Conservation (phyloP, 1,139 yeast species). For the Magnusiomyces ingens region DNA sequence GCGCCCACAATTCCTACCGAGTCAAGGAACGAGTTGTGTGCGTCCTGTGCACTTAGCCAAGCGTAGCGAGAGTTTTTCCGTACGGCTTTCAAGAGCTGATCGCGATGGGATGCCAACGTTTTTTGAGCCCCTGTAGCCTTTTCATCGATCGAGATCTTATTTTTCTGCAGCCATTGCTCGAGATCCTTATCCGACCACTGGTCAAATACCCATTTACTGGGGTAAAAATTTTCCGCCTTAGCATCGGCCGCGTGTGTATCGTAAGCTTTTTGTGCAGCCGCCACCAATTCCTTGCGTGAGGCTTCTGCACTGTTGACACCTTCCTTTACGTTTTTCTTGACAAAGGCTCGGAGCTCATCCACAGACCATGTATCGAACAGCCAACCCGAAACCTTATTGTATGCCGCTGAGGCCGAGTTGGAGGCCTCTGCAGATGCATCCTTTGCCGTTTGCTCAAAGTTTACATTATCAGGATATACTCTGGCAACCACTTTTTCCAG, state of each 20-base stretch:
- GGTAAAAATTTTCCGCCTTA: slow-evolving; percentile 3
- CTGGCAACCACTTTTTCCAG: not conserved
- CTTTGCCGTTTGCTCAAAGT: not conserved
- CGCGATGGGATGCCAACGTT: not conserved
- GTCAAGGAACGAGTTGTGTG: not conserved
- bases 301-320: not conserved
- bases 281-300: slow-evolving; percentile 4
- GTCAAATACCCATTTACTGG: slow-evolving; percentile 8
- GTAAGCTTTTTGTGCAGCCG: slow-evolving; percentile 1
- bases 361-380: slow-evolving; percentile 6
- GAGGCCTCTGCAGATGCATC: not conserved
- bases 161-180: slow-evolving; percentile 2
- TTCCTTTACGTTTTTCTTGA: not conserved
- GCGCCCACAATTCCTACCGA: not conserved
- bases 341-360: slow-evolving; percentile 1
- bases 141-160: not conserved
- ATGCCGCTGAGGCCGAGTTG: not conserved
- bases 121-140: not conserved
- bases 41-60: not conserved
- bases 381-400: slow-evolving; percentile 7
- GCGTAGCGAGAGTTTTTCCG: slow-evolving; percentile 1
- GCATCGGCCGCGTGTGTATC: not conserved
- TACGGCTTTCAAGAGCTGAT: slow-evolving; percentile 1
- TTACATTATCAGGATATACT: not conserved
- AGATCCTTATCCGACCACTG: slow-evolving; percentile 6